Evolutionary conservation across 2,329 filamentous ascomycete genomes (phyloP).

Genomic region (Pseudofabraea citricarpa): DNA sequence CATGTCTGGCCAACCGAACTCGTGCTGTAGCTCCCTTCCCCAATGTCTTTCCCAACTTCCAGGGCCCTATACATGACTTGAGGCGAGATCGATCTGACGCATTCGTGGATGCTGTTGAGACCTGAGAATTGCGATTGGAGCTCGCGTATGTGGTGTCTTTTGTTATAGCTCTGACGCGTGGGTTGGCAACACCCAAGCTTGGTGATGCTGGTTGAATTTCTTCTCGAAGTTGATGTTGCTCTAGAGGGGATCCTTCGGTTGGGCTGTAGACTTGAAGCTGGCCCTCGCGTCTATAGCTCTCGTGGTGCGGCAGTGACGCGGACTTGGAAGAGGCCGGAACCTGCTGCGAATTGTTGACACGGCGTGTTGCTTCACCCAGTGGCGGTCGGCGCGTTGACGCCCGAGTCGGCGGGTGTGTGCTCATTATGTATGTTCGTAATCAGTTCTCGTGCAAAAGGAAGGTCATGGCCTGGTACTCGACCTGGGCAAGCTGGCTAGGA

Average conservation of each 20-base stretch:
- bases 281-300: constrained; percentile 17
- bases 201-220: constrained; percentile 18
- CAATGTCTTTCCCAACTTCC: constrained; percentile 84
- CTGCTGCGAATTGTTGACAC: constrained; percentile 23
- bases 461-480: neutral
- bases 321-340: constrained; percentile 10
- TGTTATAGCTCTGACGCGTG: constrained; percentile 29
- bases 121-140: constrained; percentile 34
- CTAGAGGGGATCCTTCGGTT: constrained; percentile 8
- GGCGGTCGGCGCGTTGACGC: constrained; percentile 24
- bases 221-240: constrained; percentile 7
- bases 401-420: constrained; percentile 13
- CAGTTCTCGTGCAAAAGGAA: neutral
- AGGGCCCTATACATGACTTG: constrained; percentile 84
- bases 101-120: constrained; percentile 32
- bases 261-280: constrained; percentile 12
- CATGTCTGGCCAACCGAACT: constrained; percentile 81
- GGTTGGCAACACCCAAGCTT: constrained; percentile 24
- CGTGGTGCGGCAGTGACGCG: constrained; percentile 19
- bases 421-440: constrained; percentile 13
- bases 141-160: constrained; percentile 25
- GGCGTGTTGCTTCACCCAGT: constrained; percentile 26
- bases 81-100: constrained; percentile 24
- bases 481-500: too few relatives aligned
- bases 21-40: constrained; percentile 87